phyloP scores from a whole-genome alignment of 2,329 filamentous ascomycete species.

The Xylaria polymorpha region DNA sequence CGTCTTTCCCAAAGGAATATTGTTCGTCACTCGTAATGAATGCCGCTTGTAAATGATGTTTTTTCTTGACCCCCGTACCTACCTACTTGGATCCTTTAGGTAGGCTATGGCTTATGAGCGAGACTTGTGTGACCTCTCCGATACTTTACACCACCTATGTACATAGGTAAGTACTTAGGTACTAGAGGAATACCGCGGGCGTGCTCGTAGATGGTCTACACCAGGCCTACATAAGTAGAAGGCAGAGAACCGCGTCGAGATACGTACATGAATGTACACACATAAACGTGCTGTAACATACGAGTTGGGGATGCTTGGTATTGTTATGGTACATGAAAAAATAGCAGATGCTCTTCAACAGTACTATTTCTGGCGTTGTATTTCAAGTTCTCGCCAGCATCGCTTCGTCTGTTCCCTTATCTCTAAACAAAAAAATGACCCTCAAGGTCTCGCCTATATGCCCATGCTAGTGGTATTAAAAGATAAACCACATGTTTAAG shows the following conservation, averaged over 20 bases:
- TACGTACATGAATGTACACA: background rate
- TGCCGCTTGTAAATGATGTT: background rate
- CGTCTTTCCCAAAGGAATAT: background rate
- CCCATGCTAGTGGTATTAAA: slow-evolving; percentile 9
- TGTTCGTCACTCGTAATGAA: background rate
- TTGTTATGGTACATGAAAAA: background rate
- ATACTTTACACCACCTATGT: background rate
- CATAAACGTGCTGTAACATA: background rate
- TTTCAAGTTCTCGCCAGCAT: slow-evolving; percentile 8
- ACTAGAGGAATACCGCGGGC: background rate
- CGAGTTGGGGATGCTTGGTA: slow-evolving; percentile 12
- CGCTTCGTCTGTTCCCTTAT: background rate
- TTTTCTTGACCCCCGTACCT: background rate
- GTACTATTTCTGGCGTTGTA: slow-evolving; percentile 3
- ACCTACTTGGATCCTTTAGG: background rate
- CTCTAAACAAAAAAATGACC: slow-evolving; percentile 26
- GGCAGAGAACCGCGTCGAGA: background rate
- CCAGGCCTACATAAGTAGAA: background rate
- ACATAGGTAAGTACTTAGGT: too few species aligned
- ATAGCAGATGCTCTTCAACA: slow-evolving; percentile 1
- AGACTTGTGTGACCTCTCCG: background rate
- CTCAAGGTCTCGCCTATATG: slow-evolving; percentile 15
- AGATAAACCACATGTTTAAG: background rate
- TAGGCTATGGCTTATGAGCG: background rate
- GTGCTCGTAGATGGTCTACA: background rate